Percentiles rank a stretch among this genome's conserved stretches.
Evolutionary conservation across 1,284 basidiomycete genomes (phyloP).

Genomic region (Ustilago hordei): DNA sequence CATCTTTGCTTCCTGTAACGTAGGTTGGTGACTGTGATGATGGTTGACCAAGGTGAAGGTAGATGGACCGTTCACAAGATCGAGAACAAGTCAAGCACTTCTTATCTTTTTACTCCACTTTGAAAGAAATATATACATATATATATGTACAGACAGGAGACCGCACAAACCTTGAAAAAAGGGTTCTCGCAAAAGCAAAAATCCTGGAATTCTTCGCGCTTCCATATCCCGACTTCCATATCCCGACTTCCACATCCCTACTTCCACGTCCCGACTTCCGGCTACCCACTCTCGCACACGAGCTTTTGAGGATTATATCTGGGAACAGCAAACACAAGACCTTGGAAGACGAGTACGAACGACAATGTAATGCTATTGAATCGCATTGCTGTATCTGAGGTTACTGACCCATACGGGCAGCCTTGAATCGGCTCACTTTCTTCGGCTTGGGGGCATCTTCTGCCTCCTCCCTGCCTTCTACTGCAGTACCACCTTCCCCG

Average conservation of each 20-base stretch:
- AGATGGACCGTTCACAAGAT: neutral
- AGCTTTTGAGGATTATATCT: constrained; percentile 2
- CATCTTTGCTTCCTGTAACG: constrained; percentile 8
- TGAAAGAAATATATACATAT: neutral
- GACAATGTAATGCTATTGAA: too few species aligned
- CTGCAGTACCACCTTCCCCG: neutral
- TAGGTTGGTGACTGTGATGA: neutral
- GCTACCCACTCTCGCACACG: constrained; percentile 22
- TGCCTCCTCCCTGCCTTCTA: neutral
- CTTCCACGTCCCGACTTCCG: constrained; percentile 34
- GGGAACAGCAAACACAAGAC: neutral
- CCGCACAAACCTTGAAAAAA: neutral
- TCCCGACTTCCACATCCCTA: constrained; percentile 27
- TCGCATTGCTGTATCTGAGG: neutral
- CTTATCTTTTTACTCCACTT: constrained; percentile 12
- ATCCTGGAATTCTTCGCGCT: constrained; percentile 11
- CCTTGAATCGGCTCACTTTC: constrained; percentile 51
- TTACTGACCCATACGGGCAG: constrained; percentile 41
- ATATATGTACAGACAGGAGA: neutral
- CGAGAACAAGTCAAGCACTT: neutral
- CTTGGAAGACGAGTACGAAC: neutral
- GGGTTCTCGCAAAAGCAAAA: constrained; percentile 7
- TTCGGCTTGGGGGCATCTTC: constrained; percentile 19
- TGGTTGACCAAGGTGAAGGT: neutral
- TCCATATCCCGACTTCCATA: constrained; percentile 26